Evolutionary conservation across 176 grass and related monocot genomes (phyloP).

Genomic region (Alloteropsis semialata): DNA sequence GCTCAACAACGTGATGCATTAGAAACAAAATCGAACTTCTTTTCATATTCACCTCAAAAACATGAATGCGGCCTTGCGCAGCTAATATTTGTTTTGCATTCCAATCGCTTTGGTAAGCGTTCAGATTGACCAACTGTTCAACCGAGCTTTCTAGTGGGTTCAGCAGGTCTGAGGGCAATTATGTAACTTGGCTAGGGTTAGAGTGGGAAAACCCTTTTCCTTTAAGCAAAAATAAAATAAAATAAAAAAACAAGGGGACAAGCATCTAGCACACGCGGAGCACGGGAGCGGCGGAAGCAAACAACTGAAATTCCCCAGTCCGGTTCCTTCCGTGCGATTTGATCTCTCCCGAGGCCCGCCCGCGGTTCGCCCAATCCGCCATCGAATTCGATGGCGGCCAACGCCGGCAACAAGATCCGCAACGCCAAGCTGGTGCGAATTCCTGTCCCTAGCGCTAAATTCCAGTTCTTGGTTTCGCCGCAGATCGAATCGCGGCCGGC

Average conservation of each 20-base stretch:
- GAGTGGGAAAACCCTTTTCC: not conserved
- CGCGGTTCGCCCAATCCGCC: not conserved
- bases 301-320: conserved; percentile 40
- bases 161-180: not conserved
- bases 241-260: not conserved
- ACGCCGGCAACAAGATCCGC: conserved; percentile 52
- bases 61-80: too few species aligned
- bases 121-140: not conserved
- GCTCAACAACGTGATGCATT: too few species aligned
- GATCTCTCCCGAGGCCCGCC: conserved; percentile 4
- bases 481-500: not conserved
- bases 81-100: too few species aligned
- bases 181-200: not conserved
- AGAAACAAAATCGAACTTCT: too few species aligned
- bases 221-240: not conserved
- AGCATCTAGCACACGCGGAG: conserved; percentile 17
- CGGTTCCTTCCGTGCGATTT: conserved; percentile 33
- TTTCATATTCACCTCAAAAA: too few species aligned
- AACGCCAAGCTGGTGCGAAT: conserved; percentile 67
- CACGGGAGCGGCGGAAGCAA: conserved; percentile 24
- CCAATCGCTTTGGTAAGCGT: not conserved
- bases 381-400: conserved; percentile 53
- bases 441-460: not conserved
- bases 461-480: conserved; percentile 16
- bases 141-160: not conserved